A percentile compares a stretch with the other conserved stretches of the same genome.
Evolutionary conservation across 257 asterid genomes (phyloP).

Genomic region (Plectranthus barbatus): DNA sequence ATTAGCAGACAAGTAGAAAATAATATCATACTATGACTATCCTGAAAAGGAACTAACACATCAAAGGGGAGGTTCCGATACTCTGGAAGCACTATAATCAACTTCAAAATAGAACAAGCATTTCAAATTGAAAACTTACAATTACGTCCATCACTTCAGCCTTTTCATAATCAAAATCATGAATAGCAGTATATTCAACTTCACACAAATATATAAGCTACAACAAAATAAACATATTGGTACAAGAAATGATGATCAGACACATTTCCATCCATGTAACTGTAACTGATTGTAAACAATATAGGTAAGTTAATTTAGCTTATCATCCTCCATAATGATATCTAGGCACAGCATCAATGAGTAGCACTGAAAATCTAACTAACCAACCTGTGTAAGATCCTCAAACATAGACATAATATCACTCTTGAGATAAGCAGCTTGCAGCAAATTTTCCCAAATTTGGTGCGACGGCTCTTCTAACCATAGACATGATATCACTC

Average conservation of each 20-base stretch:
- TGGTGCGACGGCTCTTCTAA: slow-evolving; percentile 33
- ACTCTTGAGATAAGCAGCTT: too few relatives aligned
- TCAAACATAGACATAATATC: too few relatives aligned
- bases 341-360: background rate
- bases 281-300: background rate
- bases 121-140: background rate
- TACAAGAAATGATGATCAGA: background rate
- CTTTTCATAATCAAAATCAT: background rate
- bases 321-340: too few relatives aligned
- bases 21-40: slow-evolving; percentile 12
- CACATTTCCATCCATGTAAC: background rate
- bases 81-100: background rate
- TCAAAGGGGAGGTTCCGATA: too few relatives aligned
- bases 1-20: background rate
- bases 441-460: slow-evolving; percentile 41
- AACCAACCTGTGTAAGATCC: too few relatives aligned
- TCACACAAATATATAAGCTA: background rate
- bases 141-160: background rate
- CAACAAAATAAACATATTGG: background rate
- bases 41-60: too few relatives aligned
- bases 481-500: slow-evolving; percentile 83
- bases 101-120: background rate
- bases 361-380: too few relatives aligned
- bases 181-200: background rate
- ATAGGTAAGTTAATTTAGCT: background rate